These are phyloP conservation scores for Ambispora gerdemannii DNA, from an alignment of 192 early-diverging fungal genomes.

Conservation along the genomic window DNA sequence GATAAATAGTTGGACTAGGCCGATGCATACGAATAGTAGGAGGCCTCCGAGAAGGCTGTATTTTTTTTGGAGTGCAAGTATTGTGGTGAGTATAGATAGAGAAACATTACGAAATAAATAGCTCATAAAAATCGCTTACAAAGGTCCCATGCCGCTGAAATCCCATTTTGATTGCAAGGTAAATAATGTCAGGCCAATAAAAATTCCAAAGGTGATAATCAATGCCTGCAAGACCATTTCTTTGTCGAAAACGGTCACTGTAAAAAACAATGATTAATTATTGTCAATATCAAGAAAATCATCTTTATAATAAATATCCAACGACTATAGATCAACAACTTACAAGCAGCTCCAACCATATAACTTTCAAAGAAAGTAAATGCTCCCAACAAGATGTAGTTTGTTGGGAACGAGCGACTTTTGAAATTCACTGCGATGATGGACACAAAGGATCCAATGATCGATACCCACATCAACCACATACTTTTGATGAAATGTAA, in stretches of 20 bases:
- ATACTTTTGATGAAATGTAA: slow-evolving; percentile 37
- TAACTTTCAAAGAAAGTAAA: slow-evolving; percentile 61
- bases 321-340: not conserved
- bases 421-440: slow-evolving; percentile 57
- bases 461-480: slow-evolving; percentile 58
- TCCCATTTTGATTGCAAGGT: slow-evolving; percentile 73
- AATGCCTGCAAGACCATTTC: slow-evolving; percentile 70
- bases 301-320: not conserved
- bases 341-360: slow-evolving; percentile 40
- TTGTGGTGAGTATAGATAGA: not conserved
- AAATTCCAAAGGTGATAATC: slow-evolving; percentile 67
- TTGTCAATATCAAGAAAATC: not conserved
- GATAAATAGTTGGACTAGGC: slow-evolving; percentile 66
- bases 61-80: too few species aligned
- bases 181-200: slow-evolving; percentile 72
- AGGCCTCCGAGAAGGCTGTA: slow-evolving; percentile 58
- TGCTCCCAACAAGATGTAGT: slow-evolving; percentile 53
- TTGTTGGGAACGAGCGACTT: slow-evolving; percentile 58
- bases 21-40: slow-evolving; percentile 56
- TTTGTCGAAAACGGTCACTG: slow-evolving; percentile 64
- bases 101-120: not conserved
- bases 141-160: slow-evolving; percentile 60
- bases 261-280: not conserved
- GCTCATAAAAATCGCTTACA: slow-evolving; percentile 32
- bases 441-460: slow-evolving; percentile 47